Evolutionary conservation across 75 land plant species (phyloP).

Genomic region (Selaginella tamariscina): DNA sequence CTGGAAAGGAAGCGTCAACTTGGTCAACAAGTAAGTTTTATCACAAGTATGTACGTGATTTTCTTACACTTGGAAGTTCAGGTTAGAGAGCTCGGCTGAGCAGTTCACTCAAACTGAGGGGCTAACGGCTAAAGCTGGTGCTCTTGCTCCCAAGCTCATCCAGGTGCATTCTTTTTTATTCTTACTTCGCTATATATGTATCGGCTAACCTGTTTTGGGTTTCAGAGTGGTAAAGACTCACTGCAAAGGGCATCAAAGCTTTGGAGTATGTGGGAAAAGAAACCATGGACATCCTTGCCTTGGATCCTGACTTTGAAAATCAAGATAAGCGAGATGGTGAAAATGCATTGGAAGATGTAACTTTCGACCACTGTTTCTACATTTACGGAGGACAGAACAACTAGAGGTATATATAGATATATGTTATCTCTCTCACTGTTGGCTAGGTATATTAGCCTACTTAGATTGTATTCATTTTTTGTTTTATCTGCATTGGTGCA

Average conservation of each 20-base stretch:
- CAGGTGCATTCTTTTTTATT: conserved; percentile 33
- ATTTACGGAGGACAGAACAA: conserved; percentile 97
- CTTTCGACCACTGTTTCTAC: conserved; percentile 95
- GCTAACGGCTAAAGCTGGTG: conserved; percentile 32
- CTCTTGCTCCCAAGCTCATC: conserved; percentile 69
- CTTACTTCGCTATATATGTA: conserved; percentile 1
- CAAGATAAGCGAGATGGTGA: conserved; percentile 35
- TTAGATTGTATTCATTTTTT: too few species aligned
- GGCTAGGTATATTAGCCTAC: neutral
- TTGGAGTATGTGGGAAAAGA: conserved; percentile 90
- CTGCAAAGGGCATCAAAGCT: conserved; percentile 82
- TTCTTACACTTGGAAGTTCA: conserved; percentile 16
- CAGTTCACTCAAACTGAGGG: conserved; percentile 53
- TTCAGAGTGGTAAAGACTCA: conserved; percentile 80
- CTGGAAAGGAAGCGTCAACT: conserved; percentile 59
- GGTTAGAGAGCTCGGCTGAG: conserved; percentile 71
- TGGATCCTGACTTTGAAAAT: conserved; percentile 73
- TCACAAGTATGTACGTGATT: neutral
- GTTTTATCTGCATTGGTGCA: too few species aligned
- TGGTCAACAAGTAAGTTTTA: conserved; percentile 60
- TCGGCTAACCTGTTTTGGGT: neutral
- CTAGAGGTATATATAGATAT: conserved; percentile 48
- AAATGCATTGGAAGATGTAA: conserved; percentile 61
- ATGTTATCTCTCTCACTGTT: neutral
- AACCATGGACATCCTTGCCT: conserved; percentile 78